Evolutionary conservation across 1,284 basidiomycete genomes (phyloP).

Genomic region (Apiotrichum montevideense): DNA sequence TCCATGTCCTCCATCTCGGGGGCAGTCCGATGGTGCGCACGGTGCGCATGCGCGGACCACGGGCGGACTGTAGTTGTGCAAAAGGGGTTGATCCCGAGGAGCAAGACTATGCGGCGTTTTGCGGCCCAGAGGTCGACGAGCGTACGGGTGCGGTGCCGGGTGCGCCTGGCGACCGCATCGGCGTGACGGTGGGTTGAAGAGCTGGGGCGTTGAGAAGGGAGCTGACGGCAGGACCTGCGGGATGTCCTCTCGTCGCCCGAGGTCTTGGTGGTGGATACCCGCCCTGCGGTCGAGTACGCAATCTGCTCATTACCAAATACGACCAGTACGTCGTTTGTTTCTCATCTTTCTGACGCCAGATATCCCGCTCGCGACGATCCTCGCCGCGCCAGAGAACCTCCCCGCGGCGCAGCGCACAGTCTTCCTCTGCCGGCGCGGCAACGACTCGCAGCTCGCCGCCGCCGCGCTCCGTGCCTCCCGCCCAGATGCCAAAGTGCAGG

Average conservation of each 20-base stretch:
- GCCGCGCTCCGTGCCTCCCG: slow-evolving; percentile 52
- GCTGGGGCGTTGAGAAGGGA: background rate
- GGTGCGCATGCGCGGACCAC: slow-evolving; percentile 61
- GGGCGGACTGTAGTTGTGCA: too few species aligned
- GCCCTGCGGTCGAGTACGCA: slow-evolving; percentile 72
- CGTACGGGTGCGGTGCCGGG: slow-evolving; percentile 20
- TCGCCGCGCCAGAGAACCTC: slow-evolving; percentile 23
- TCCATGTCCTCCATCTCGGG: slow-evolving; percentile 31
- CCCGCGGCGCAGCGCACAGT: slow-evolving; percentile 45
- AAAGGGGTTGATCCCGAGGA: slow-evolving; percentile 7
- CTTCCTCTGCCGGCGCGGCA: slow-evolving; percentile 80
- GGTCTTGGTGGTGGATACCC: slow-evolving; percentile 66
- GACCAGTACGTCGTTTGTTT: slow-evolving; percentile 54
- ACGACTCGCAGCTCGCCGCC: slow-evolving; percentile 86
- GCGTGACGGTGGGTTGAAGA: slow-evolving; percentile 17
- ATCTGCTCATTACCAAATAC: slow-evolving; percentile 76
- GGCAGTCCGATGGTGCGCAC: slow-evolving; percentile 63
- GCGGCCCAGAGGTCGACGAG: slow-evolving; percentile 52
- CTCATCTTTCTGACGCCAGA: slow-evolving; percentile 24
- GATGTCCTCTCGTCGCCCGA: background rate
- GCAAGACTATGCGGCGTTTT: slow-evolving; percentile 69
- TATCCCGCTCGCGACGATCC: slow-evolving; percentile 34
- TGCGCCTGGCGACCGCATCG: slow-evolving; percentile 38
- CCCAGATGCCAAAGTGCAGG: slow-evolving; percentile 49
- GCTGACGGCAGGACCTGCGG: slow-evolving; percentile 8